Base-by-base conservation (phyloP, 2,329 filamentous ascomycete species). In the Aureobasidium sp. region DNA sequence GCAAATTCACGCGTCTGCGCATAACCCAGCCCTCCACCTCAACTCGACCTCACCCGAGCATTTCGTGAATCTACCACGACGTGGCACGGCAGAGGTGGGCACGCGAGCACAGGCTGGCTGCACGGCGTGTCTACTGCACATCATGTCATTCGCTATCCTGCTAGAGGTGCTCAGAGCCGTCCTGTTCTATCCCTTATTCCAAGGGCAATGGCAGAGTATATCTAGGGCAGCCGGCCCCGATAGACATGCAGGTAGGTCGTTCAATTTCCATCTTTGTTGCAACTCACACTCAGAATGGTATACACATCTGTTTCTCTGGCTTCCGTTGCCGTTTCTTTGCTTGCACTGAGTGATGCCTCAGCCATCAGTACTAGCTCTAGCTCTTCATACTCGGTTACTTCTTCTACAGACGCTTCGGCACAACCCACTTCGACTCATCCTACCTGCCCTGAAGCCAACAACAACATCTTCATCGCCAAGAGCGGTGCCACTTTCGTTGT, bases 401-500 rank as follows among this genome's bases (percentile, higher is more conserved):
- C 48, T 15, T 41, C 17, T 13, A 36, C 48, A 23, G 37, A 20
- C 7, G 26, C 27, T 5, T 41, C 59, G 48, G 27, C 29, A 15
- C 15, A 34, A 17, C 47, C 59, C 20, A 53, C 48, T 20, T 53
- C 59, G 39, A 61, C 48, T 8, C 52, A 32, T 10, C 59, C 59
- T 32, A 61, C 55, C 9, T 63, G 62, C 32, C 62, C 62, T 17
- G 23, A 26, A 2, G 57, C 62, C 23, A 47, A 63, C 47, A 56
- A 46, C n/a, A 60, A 39, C 12, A 44, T 55, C 3, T 62, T 52
- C 52, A 60, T 57, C 23, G 57, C 52, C 7, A 55, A 52, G 26
- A 59, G 53, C 44, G 60, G 59, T 20, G 63, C 53, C n/a, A 41
- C 32, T 34, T 62, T 53, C 37, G 20, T 62, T 7, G 55, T 64